phyloP scores from a whole-genome alignment of 257 asterid genomes.

The Euphrasia confusa region DNA sequence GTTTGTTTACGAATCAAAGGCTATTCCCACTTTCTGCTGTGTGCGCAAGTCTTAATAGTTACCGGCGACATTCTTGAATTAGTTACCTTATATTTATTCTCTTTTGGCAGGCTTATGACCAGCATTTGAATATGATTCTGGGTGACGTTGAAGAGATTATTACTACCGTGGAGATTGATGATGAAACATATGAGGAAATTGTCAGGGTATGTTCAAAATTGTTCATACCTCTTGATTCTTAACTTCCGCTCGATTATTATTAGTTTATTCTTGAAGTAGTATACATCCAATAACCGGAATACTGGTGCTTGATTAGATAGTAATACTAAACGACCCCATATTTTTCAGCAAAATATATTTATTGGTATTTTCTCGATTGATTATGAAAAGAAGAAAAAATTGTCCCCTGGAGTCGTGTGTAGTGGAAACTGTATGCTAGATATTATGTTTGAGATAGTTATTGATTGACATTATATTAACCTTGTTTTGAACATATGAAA shows the following conservation, averaged over 20 bases:
- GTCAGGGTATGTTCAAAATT: constrained; percentile 60
- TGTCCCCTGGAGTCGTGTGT: neutral
- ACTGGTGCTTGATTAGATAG: constrained; percentile 4
- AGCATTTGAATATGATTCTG: constrained; percentile 95
- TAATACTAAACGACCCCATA: neutral
- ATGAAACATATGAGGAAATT: constrained; percentile 96
- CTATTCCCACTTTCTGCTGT: neutral
- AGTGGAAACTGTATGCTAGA: no score
- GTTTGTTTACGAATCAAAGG: neutral
- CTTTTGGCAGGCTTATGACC: constrained; percentile 88
- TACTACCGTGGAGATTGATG: constrained; percentile 91
- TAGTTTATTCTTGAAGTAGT: neutral
- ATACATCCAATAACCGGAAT: neutral
- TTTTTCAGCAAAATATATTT: neutral
- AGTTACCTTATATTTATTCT: neutral
- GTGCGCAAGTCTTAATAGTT: neutral
- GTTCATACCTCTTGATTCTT: neutral
- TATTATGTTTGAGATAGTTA: no score
- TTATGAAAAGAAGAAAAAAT: neutral
- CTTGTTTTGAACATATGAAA: neutral
- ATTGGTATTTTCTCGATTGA: constrained; percentile 1
- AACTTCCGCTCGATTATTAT: neutral
- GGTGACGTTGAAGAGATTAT: constrained; percentile 95
- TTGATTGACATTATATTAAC: no score
- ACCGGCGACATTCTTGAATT: constrained; percentile 2